Base-by-base conservation (phyloP, 2,329 filamentous ascomycete genomes). In the Fusarium sp. region DNA sequence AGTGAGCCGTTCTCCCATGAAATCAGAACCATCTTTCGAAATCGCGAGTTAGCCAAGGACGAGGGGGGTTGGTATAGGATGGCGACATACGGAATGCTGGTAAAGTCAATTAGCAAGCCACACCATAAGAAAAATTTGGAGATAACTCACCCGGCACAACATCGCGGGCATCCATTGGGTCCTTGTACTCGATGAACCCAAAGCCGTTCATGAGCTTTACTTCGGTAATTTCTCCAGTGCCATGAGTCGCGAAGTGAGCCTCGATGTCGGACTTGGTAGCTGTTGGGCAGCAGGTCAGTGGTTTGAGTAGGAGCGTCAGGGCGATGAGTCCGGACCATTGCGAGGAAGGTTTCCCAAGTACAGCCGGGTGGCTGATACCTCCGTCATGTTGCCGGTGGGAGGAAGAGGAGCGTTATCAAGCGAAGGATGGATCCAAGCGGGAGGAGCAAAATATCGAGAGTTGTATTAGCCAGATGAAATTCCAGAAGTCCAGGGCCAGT, bases 151-250 rank as follows among this genome's bases (percentile, higher is more conserved):
- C 95, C 83, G 96, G 96, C 78, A 99, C 96, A 72, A 99, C 94
- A 84, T 99, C 96, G 79, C 95, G 92, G 75, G 96, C 96, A 84
- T 99, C 96, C 92, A 98, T 93, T 63, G 94, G 90, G 84, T 98
- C 96, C 83, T 98, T 97, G 83, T 98, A 99, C 83, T 99, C 96
- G 80, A 99, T 97, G 86, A 99, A 99, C 81, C 96, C 96, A 80
- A 99, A 99, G 78, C 96, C 96, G 81, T 97, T 98, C 96, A 99
- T 99, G 71, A 99, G 90, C 87, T 99, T 99, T 85, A 99, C 95
- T 85, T 99, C 96, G 75, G 92, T 96, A 80, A 99, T 98, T 81
- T 97, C 94, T 81, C 96, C 96, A 76, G 94, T 95, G 80, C 95
- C 96, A 90, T 98, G 94, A 78, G 91, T 94, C 81, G 91, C 91